Base-by-base conservation (phyloP, 306 rosid genomes). In the Potentilla sterilis region DNA sequence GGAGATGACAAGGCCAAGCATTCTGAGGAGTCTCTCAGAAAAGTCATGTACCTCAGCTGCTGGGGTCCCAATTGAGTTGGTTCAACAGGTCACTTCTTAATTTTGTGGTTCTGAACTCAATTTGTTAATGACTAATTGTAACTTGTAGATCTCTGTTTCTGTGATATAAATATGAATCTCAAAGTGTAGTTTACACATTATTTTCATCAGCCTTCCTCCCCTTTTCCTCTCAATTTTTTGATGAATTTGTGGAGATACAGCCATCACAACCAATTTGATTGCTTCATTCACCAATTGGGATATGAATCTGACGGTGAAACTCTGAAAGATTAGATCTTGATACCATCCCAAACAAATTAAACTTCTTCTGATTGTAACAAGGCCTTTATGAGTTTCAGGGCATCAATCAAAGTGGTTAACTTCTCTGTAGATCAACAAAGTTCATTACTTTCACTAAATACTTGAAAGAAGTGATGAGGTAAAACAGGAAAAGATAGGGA, bases 1-100 rank as follows among this genome's bases (percentile, higher is more conserved):
- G 79, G 85, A 70, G 90, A 89, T 16, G 89, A 82, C 51, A 73
- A 85, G 40, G 46, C 61, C 49, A 90, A 83, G 77, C 79, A 81
- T 15, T 83, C 90, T 48, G 98, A 92, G 82, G 98, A 90, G 51
- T 85, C 98, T 75, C 78, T 88, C 0, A 87, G 90, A 77, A 87
- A 74, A 0, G 89, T 92, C 67, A 87, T 91, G 93, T 91, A 83
- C 72, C 83, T 88, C 79, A 90, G 91, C 62, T 75, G 71, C 13
- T 89, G 95, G 92, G 95, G 85, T 63, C 95, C 87, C 22, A 63
- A 58, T 59, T 37, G 59, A 52, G 59, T 19, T n/a, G 0, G 59
- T 52, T 52, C 59, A 52, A 19, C 24, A 19, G 59, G 24, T 12
- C 59, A 19, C 24, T 51, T 47, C 6, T 51, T 52, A 52, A 2